Evolutionary conservation across 1,284 basidiomycete genomes (phyloP).

Genomic region (Austropuccinia psidii): DNA sequence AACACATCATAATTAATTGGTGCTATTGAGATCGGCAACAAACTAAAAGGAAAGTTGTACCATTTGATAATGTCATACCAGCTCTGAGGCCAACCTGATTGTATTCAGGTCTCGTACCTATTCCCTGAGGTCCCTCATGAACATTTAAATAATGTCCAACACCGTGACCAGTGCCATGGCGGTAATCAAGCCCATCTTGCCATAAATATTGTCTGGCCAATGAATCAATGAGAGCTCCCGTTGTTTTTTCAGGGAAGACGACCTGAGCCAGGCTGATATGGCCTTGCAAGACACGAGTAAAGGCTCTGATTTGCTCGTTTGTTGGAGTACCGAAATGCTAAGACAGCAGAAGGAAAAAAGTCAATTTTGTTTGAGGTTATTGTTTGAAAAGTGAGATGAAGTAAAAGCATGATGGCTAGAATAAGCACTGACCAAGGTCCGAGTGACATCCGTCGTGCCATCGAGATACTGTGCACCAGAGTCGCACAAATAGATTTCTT

Average conservation of each 20-base stretch:
- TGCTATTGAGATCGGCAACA: not conserved
- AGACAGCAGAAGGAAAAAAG: constrained; percentile 51
- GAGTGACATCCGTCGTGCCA: constrained; percentile 89
- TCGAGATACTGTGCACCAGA: constrained; percentile 83
- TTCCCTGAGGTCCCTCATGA: constrained; percentile 85
- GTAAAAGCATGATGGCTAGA: not conserved
- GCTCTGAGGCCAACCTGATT: constrained; percentile 61
- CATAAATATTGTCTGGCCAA: constrained; percentile 77
- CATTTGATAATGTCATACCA: constrained; percentile 85
- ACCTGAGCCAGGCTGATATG: constrained; percentile 84
- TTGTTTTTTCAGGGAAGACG: constrained; percentile 79
- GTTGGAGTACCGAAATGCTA: constrained; percentile 85
- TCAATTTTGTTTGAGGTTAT: constrained; percentile 86
- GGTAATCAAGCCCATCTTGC: constrained; percentile 80
- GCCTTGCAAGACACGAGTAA: constrained; percentile 89
- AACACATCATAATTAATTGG: constrained; percentile 45
- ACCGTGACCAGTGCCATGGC: constrained; percentile 76
- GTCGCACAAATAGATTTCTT: constrained; percentile 86
- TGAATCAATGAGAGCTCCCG: constrained; percentile 69
- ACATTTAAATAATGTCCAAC: constrained; percentile 88
- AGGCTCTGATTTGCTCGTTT: constrained; percentile 72
- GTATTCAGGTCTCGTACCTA: constrained; percentile 64
- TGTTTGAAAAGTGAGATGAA: constrained; percentile 52
- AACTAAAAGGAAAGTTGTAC: constrained; percentile 49
- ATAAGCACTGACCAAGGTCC: constrained; percentile 61